Evolutionary conservation across 2,329 filamentous ascomycete genomes (phyloP).

Genomic region (Fusarium sp.): DNA sequence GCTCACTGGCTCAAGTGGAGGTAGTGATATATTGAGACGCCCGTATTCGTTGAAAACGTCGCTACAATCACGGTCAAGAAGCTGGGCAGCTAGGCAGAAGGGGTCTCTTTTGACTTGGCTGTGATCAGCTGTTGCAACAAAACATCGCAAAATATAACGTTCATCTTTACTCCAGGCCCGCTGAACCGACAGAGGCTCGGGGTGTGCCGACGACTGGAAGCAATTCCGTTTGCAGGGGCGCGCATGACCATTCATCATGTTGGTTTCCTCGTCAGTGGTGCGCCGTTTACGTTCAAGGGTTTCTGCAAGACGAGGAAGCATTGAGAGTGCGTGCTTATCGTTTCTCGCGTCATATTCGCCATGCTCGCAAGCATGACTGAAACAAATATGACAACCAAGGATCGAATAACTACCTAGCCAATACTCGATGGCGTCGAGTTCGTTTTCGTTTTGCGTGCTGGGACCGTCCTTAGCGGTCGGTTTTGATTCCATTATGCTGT

Average conservation of each 20-base stretch:
- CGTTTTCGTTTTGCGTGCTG: slow-evolving; percentile 49
- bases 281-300: slow-evolving; percentile 46
- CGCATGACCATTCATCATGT: slow-evolving; percentile 31
- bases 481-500: slow-evolving; percentile 65
- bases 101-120: slow-evolving; percentile 56
- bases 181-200: slow-evolving; percentile 6
- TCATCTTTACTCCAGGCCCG: slow-evolving; percentile 63
- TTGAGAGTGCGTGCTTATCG: slow-evolving; percentile 64
- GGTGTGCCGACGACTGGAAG: slow-evolving; percentile 49
- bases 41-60: slow-evolving; percentile 57
- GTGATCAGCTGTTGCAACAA: slow-evolving; percentile 56
- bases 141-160: slow-evolving; percentile 59
- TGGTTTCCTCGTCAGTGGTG: slow-evolving; percentile 3
- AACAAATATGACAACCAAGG: slow-evolving; percentile 69
- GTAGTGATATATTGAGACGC: slow-evolving; percentile 41
- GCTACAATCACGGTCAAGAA: slow-evolving; percentile 64
- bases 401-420: slow-evolving; percentile 66
- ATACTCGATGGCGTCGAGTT: slow-evolving; percentile 58
- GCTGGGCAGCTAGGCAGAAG: slow-evolving; percentile 62
- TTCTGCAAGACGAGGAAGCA: slow-evolving; percentile 53
- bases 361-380: slow-evolving; percentile 70
- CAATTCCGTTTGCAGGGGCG: slow-evolving; percentile 57
- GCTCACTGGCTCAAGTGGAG: slow-evolving; percentile 43
- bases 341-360: slow-evolving; percentile 67
- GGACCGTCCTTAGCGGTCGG: slow-evolving; percentile 61